Evolutionary conservation across 192 early-diverging fungal species (phyloP), one percentile per base, ranked within the genome.

Genomic region (Coemansia nantahalensis): DNA sequence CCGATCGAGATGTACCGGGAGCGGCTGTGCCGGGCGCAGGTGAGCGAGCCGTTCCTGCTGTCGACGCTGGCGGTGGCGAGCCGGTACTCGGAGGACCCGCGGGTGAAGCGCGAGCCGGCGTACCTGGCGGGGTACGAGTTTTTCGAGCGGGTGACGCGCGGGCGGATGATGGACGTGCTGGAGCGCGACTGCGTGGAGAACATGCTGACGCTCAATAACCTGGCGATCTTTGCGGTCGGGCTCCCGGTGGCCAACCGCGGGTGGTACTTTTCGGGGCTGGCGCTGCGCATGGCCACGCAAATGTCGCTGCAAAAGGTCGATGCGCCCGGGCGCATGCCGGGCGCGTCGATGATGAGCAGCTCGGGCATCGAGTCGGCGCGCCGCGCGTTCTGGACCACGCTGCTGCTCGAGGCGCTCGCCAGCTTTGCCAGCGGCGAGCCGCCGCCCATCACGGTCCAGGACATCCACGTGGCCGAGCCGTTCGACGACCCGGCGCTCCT

Each of bases 391-490:
- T 76, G 73, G 73, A 68, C 65, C n/a, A 76, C 73, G 16, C 48
- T 76, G 36, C 51, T 76, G 45, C 54, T 76, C 0, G 73, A 76
- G 46, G 65, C 73, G 11, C 36, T 76, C 46, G 73, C 73, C n/a
- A 76, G 73, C 52, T 76, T 76, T 61, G 65, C 66, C 30, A 76
- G 73, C 32, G 73, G 66, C 45, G 73, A 76, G 52, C 73, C 73
- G 14, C 73, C 73, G 21, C 66, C 73, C 7, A 65, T 69, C 32
- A 76, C 73, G 18, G 61, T 57, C 41, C 61, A 64, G 65, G 73
- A 76, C 39, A 58, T 76, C 39, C 73, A 76, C 17, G 73, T 76
- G 5, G 66, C 73, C 15, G 73, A 76, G 66, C 73, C 73, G 2
- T 59, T 35, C 30, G 73, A 76, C 42, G 65, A 59, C 35, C 56